phyloP scores from a whole-genome alignment of 1,284 basidiomycete genomes.

The Laetiporus sulphureus region DNA sequence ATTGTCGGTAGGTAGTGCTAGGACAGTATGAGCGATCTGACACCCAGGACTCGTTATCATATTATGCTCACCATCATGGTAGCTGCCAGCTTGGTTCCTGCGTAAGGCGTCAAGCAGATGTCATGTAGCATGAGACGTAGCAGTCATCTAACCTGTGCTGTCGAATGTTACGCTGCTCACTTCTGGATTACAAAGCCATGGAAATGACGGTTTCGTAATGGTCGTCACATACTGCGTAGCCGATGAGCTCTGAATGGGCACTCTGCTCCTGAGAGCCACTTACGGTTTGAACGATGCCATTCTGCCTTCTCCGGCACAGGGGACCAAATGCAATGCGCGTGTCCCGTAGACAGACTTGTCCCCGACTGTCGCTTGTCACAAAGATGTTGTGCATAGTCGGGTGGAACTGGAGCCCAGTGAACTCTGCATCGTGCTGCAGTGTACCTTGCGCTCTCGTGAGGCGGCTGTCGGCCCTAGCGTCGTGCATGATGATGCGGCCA shows the following conservation, averaged over 20 bases:
- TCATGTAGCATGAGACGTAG: conserved; percentile 8
- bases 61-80: conserved; percentile 49
- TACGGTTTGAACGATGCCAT: conserved; percentile 53
- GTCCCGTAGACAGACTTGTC: conserved; percentile 61
- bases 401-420: conserved; percentile 58
- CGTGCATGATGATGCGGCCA: conserved; percentile 56
- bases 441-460: conserved; percentile 37
- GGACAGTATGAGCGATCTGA: not conserved
- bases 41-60: not conserved
- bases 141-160: conserved; percentile 41
- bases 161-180: conserved; percentile 62
- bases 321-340: conserved; percentile 70
- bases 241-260: not conserved
- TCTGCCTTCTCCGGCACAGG: conserved; percentile 29
- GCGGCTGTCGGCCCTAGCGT: conserved; percentile 34
- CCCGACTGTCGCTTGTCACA: conserved; percentile 50
- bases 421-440: conserved; percentile 45
- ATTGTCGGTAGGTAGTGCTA: conserved; percentile 67
- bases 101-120: conserved; percentile 1
- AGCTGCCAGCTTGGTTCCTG: conserved; percentile 56
- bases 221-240: conserved; percentile 56
- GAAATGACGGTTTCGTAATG: conserved; percentile 37
- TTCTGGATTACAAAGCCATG: conserved; percentile 49
- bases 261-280: not conserved
- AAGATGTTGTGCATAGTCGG: conserved; percentile 62